A percentile compares a stretch with the other conserved stretches of the same genome.
These are phyloP conservation scores for Coemansia sp. DNA, from an alignment of 192 early-diverging fungal species.

Conservation along the genomic window DNA sequence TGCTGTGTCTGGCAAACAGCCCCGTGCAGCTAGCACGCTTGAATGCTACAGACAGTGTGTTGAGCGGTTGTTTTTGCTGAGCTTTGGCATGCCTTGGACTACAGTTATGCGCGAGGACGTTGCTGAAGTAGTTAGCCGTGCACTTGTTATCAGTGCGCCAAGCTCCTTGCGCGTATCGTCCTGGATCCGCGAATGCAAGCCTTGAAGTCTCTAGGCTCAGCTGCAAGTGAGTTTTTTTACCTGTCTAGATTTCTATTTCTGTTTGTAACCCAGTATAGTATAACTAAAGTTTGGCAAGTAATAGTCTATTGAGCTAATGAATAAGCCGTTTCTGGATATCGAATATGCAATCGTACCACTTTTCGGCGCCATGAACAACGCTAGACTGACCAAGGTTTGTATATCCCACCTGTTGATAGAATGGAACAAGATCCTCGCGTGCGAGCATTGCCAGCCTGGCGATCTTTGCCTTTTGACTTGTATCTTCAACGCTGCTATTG, in stretches of 20 bases:
- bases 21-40: not conserved
- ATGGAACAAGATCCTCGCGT: conserved; percentile 53
- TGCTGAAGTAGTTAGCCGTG: conserved; percentile 18
- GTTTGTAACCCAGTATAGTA: not conserved
- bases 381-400: conserved; percentile 55
- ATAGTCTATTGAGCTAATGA: not conserved
- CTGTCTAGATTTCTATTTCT: not conserved
- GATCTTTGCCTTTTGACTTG: conserved; percentile 17
- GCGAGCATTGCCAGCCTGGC: conserved; percentile 59
- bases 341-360: conserved; percentile 44
- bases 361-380: conserved; percentile 61
- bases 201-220: not conserved
- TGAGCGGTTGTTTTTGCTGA: conserved; percentile 23
- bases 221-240: not conserved
- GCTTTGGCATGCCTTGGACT: not conserved
- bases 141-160: conserved; percentile 8
- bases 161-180: conserved; percentile 1
- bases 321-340: conserved; percentile 16
- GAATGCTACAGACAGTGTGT: conserved; percentile 14
- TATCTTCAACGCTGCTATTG: conserved; percentile 9
- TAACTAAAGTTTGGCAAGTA: not conserved
- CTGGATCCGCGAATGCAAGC: conserved; percentile 33
- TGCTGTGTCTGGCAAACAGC: not conserved
- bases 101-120: not conserved
- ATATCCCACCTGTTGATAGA: conserved; percentile 70